These are phyloP conservation scores for Aspergillus intermedius DNA, from an alignment of 2,329 filamentous ascomycete species.

Conservation along the genomic window DNA sequence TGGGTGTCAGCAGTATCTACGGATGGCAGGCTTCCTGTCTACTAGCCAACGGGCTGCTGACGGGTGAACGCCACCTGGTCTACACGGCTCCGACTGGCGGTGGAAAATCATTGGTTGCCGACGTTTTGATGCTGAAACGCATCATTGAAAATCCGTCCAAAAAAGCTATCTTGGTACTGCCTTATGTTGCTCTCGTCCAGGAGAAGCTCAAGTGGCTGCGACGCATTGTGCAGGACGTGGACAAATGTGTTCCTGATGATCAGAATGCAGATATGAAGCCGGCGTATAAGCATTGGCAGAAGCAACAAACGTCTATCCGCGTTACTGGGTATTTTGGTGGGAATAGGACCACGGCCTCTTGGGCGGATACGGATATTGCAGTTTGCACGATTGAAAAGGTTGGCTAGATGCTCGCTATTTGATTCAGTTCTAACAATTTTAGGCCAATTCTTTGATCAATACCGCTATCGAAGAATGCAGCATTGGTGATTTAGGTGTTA, in stretches of 20 bases:
- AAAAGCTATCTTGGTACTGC: constrained; percentile 67
- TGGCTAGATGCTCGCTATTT: constrained; percentile 12
- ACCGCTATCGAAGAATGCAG: constrained; percentile 64
- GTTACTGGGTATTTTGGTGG: constrained; percentile 71
- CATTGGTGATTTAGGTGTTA: constrained; percentile 56
- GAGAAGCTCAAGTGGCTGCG: constrained; percentile 72
- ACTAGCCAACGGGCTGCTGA: constrained; percentile 58
- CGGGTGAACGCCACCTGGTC: constrained; percentile 63
- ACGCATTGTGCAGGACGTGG: constrained; percentile 57
- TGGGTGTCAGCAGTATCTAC: constrained; percentile 69
- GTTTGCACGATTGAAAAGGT: constrained; percentile 74
- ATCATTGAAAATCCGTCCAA: constrained; percentile 57
- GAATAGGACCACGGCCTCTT: constrained; percentile 59
- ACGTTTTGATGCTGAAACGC: constrained; percentile 65
- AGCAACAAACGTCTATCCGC: constrained; percentile 54
- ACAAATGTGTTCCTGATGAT: constrained; percentile 30
- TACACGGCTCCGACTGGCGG: constrained; percentile 74
- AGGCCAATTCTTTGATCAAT: constrained; percentile 71
- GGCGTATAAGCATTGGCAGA: constrained; percentile 48
- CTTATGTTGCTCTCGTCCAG: constrained; percentile 72
- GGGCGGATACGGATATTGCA: constrained; percentile 70
- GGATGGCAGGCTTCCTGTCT: constrained; percentile 74
- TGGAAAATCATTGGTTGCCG: constrained; percentile 68
- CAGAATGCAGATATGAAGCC: constrained; percentile 29
- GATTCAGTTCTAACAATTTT: constrained; percentile 1